Percentiles rank a stretch among this genome's conserved stretches.
phyloP scores from a whole-genome alignment of 441 rosid genomes.

The Bocquillonia castaneifolia region DNA sequence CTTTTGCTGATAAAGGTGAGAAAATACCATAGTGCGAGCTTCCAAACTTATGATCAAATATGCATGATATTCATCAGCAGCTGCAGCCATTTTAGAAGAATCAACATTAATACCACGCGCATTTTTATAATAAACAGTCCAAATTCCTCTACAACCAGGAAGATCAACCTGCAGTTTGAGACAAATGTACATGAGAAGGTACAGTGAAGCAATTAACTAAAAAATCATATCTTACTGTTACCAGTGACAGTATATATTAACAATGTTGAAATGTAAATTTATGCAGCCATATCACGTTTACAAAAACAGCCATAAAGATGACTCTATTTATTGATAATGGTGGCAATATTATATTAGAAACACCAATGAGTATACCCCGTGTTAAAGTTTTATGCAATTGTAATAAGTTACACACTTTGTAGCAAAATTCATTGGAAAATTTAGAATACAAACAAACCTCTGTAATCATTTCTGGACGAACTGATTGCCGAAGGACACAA shows the following conservation, averaged over 20 bases:
- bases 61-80: conserved; percentile 94
- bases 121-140: conserved; percentile 98
- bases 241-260: not conserved
- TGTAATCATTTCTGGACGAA: conserved; percentile 97
- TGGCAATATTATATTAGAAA: not conserved
- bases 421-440: not conserved
- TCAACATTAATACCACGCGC: conserved; percentile 69
- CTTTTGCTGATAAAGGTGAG: not conserved
- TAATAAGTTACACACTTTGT: too few relatives aligned
- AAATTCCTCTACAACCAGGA: conserved; percentile 95
- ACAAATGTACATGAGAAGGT: not conserved
- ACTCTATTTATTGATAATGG: not conserved
- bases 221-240: not conserved
- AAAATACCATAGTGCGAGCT: conserved; percentile 83
- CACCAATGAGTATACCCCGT: too few relatives aligned
- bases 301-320: not conserved
- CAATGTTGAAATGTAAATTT: conserved; percentile 1
- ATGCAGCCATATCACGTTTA: not conserved
- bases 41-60: conserved; percentile 96
- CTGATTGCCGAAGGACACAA: conserved; percentile 87
- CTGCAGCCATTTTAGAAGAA: conserved; percentile 61
- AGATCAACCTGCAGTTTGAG: conserved; percentile 72
- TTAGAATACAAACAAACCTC: conserved; percentile 49
- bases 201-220: not conserved
- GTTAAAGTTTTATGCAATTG: too few relatives aligned